phyloP scores from a whole-genome alignment of 305 asterid species.

The Fraxinus greggii region DNA sequence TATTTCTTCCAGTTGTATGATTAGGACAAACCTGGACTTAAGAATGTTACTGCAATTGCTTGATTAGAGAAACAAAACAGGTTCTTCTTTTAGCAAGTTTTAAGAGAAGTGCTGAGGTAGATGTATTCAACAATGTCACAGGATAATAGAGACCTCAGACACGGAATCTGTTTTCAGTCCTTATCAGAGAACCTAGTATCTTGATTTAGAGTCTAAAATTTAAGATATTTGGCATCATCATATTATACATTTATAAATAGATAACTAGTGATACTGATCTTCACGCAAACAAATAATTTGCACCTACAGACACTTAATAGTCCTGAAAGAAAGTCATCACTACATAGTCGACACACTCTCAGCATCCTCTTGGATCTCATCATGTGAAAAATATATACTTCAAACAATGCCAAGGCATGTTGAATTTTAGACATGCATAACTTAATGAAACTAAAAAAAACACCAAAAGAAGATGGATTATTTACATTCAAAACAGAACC shows the following conservation, averaged over 20 bases:
- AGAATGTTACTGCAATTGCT: background rate
- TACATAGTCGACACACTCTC: background rate
- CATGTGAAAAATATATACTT: background rate
- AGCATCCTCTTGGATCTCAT: background rate
- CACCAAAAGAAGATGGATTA: constrained; percentile 6
- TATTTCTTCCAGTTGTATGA: constrained; percentile 1
- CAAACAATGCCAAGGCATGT: constrained; percentile 1
- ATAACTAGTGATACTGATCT: background rate
- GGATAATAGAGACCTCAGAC: constrained; percentile 7
- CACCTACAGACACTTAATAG: background rate
- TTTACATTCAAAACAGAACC: background rate
- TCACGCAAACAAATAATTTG: background rate
- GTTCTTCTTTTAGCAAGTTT: background rate
- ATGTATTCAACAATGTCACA: background rate
- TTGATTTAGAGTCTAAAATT: background rate
- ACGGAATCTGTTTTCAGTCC: background rate
- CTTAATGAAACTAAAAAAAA: background rate
- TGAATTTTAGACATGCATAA: background rate
- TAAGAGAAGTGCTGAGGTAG: constrained; percentile 12
- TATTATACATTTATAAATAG: constrained; percentile 2
- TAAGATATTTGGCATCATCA: background rate
- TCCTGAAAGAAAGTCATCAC: constrained; percentile 7
- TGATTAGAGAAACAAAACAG: background rate
- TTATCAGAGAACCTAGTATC: background rate
- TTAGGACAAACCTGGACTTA: background rate